Evolutionary conservation across 768 basidiomycete species (phyloP), one percentile per base, ranked within the genome.

Genomic region (Boletus tylopilopsis): DNA sequence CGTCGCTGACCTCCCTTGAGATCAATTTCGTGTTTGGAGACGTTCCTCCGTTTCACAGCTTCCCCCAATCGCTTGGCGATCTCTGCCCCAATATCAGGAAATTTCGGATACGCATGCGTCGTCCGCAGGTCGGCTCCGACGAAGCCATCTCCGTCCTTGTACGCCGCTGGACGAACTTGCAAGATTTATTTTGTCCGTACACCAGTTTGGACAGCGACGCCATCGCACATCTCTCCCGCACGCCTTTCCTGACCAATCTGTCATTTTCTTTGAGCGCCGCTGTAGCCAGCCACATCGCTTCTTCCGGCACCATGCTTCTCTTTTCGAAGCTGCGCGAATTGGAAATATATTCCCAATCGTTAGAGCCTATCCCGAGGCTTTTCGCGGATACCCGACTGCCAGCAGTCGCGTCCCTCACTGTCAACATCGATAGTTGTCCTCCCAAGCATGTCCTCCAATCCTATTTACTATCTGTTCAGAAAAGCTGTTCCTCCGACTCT

Each of bases 11-110:
- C 29, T 42, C 34, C 6, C 24, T 49, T 11, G 47, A 49, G 34
- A 49, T 49, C 34, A 35, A 49, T 6, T 49, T 49, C 10, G 33
- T 42, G 16, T 36, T 42, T 7, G 47, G 40, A 5, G 47, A 49
- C 30, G 47, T 49, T 3, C 47, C 47, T 13, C 41, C 47, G 8
- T 49, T 42, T 15, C 33, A 49, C 16, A 42, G 25, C 4, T 49
- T 49, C 19, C 47, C 47, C 10, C 33, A 36, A 8, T 42, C 47
- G 1, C 47, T 49, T 3, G 41, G 24, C 16, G 47, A 42, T 16
- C 47, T 49, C 25, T 49, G 47, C 21, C 47, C 47, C 7, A 36
- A 49, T n/a, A 42, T 49, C 11, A 42, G 41, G 18, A 35, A 22
- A 2, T 42, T 49, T 27, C 40, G 41, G 15, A 13, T 42, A 13